Conservation (phyloP, 83 land plant genomes). For the Picea abies region DNA sequence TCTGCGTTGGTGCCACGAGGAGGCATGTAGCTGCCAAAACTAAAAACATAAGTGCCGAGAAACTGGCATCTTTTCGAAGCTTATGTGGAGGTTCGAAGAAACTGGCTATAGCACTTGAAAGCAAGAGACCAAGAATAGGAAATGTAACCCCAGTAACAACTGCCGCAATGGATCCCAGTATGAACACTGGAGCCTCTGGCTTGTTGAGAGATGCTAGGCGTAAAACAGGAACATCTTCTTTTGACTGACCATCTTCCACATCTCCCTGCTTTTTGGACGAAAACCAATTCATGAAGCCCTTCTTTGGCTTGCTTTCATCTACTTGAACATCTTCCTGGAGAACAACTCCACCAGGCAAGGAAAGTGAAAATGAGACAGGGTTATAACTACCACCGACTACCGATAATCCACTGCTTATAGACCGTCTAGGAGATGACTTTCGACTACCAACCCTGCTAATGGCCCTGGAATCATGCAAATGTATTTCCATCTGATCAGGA, state of each 20-base stretch:
- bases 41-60: conserved; percentile 70
- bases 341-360: no score
- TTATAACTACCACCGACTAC: no score
- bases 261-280: not conserved
- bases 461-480: not conserved
- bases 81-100: conserved; percentile 38
- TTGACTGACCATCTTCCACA: not conserved
- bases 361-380: no score
- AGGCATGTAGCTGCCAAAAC: conserved; percentile 31
- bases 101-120: conserved; percentile 36
- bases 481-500: no score
- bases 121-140: conserved; percentile 42
- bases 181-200: not conserved
- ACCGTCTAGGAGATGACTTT: no score
- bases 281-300: not conserved
- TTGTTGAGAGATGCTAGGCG: conserved; percentile 45
- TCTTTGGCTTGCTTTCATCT: not conserved
- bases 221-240: conserved; percentile 23
- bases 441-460: no score
- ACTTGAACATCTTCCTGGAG: no score
- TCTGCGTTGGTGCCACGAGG: conserved; percentile 24
- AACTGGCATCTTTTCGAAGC: conserved; percentile 40
- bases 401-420: no score
- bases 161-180: conserved; percentile 46
- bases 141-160: conserved; percentile 35